Conservation (phyloP, 345 rosid species). For the Sisymbrium irio region DNA sequence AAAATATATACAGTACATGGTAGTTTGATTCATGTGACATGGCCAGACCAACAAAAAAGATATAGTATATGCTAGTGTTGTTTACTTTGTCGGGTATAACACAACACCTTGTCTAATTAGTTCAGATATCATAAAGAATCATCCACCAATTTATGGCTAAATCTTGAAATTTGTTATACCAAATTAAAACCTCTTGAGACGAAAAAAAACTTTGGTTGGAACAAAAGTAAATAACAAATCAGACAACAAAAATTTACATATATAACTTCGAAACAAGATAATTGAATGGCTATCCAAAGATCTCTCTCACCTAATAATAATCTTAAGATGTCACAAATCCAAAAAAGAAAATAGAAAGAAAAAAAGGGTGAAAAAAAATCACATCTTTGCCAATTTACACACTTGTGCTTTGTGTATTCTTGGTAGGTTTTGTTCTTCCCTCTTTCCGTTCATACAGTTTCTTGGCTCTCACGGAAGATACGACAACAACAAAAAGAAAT, state of each 20-base stretch:
- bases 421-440: conserved; percentile 39
- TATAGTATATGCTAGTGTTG: not conserved
- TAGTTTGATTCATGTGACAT: not conserved
- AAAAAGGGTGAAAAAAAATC: not conserved
- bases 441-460: conserved; percentile 16
- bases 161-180: conserved; percentile 10
- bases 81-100: not conserved
- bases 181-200: not conserved
- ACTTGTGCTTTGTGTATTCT: conserved; percentile 24
- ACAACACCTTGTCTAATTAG: not conserved
- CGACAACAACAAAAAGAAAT: not conserved
- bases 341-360: not conserved
- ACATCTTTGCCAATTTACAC: conserved; percentile 3
- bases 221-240: conserved; percentile 21
- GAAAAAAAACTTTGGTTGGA: conserved; percentile 8
- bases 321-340: conserved; percentile 22
- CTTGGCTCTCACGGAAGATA: conserved; percentile 7
- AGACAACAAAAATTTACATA: conserved; percentile 23
- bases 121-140: not conserved
- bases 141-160: not conserved
- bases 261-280: conserved; percentile 25
- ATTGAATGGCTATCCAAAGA: conserved; percentile 37
- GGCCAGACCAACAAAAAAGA: not conserved
- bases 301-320: conserved; percentile 32
- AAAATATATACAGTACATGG: not conserved